phyloP scores from a whole-genome alignment of 257 asterid genomes.

The Solanum sitiens region DNA sequence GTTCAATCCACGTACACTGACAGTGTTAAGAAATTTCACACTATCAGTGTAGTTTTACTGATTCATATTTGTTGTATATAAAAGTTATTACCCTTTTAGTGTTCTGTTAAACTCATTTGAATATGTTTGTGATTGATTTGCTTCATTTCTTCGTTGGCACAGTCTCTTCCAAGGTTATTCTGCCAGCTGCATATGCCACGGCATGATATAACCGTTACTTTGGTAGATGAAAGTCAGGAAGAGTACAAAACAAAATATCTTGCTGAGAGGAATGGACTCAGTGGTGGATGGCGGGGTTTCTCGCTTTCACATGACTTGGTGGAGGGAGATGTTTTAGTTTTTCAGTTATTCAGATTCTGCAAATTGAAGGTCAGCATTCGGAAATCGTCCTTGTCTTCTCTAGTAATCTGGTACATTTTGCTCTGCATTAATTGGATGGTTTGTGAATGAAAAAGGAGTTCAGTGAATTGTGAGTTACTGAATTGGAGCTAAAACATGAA shows the following conservation, averaged over 20 bases:
- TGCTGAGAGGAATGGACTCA: constrained; percentile 35
- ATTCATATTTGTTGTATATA: not conserved
- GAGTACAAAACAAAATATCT: constrained; percentile 27
- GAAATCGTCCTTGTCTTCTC: not conserved
- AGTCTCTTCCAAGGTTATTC: constrained; percentile 37
- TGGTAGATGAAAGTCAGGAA: constrained; percentile 30
- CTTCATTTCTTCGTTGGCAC: not conserved
- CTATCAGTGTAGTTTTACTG: not conserved
- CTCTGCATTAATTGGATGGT: not conserved
- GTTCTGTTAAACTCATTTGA: not conserved
- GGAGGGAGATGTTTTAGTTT: constrained; percentile 48
- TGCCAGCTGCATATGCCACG: constrained; percentile 34
- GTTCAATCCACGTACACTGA: not conserved
- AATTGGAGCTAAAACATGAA: not conserved
- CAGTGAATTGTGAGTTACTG: not conserved
- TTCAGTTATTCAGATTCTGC: constrained; percentile 19
- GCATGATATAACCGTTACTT: constrained; percentile 19
- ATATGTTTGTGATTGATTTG: not conserved
- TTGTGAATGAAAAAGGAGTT: not conserved
- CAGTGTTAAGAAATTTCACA: not conserved
- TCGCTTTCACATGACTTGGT: constrained; percentile 30
- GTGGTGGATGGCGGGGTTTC: constrained; percentile 57
- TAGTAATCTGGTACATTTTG: not conserved
- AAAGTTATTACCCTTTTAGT: not conserved
- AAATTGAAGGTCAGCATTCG: constrained; percentile 8